Base-by-base conservation (phyloP, 2,329 filamentous ascomycete species). In the Aspergillus intermedius region DNA sequence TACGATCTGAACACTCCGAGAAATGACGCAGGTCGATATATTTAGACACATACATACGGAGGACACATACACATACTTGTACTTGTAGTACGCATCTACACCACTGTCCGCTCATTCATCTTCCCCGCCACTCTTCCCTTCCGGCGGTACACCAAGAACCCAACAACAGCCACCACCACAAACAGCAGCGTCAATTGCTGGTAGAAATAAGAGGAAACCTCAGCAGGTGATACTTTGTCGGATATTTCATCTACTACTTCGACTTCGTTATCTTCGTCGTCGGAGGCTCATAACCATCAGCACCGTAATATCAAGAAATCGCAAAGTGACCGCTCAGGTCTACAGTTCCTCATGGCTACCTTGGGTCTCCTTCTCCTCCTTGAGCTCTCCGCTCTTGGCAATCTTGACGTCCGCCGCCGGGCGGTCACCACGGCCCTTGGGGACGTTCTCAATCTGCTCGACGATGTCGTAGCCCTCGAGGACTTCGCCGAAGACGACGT, bases 401-500 rank as follows among this genome's bases (percentile, higher is more conserved):
- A 86, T 82, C 70, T 79, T 85, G 65, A 87, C 76, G 4, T 76
- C 67, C 67, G 78, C 71, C 48, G 59, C 59, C 35, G 82, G 82
- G 69, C 77, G 81, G 70, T 84, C 80, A 51, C 74, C 72, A 19
- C 67, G 54, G 47, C 66, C 74, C 68, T 84, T 84, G 47, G 75
- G 68, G 8, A 80, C 74, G 58, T 82, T 81, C 70, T 86, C 79
- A 56, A 86, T 81, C 71, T 80, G 76, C 53, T 83, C 79, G 41
- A 86, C 79, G 45, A 86, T 65, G 6, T 85, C 81, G 65, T 83
- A 82, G 56, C 83, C 83, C 65, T 84, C 80, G 46, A 86, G 75
- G 42, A 86, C 81, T 64, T 86, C 82, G 53, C 83, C 83, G 62
- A 86, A 86, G 56, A 85, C 81, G 47, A 86, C 83, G 67, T 84